Evolutionary conservation across 1,139 yeast genomes (phyloP), one percentile per base, ranked within the genome.

Genomic region (Hemisphaericaspora subhashii): DNA sequence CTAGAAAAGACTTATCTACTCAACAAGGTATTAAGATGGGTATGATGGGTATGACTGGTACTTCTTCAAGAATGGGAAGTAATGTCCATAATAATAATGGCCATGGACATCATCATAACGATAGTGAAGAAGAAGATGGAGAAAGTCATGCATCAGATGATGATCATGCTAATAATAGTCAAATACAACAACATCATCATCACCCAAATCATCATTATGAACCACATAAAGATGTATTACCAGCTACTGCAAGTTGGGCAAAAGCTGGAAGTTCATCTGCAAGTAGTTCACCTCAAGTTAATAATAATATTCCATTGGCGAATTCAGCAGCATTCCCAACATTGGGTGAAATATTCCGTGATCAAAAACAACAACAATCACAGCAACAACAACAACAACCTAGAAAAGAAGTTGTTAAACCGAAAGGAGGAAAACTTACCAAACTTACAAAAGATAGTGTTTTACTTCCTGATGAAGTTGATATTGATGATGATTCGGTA

Each of bases 1-100:
- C 96, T 24, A 82, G 96, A 63, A 94, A 90, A 59, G 97, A 90
- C 58, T 74, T 89, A 57, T 83, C 90, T 11, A 86, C 95, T 12
- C 86, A 86, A 57, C 89, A 86, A 54, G 81, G 82, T 50, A 73
- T 79, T 47, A 79, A 77, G 58, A 78, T 79, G 78, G 74, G 77
- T 31, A 69, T 66, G 71, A 63, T 67, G 58, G 70, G 66, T 16
- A 54, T 58, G 56, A 43, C 51, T 31, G 48, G 52, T 11, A 47
- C 48, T 16, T 43, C 53, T 15, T 47, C 52, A 35, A 29, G 22
- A 18, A 22, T 36, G 33, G 41, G 43, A 18, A 39, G 44, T 17
- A 41, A 45, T 20, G 31, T 39, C 7, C 23, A 27, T 27, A 29
- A 26, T 31, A 27, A 35, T 12, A 31, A 33, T 30, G 38, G 31